phyloP scores from a whole-genome alignment of 2,329 filamentous ascomycete species.

The Cryphonectria japonica region DNA sequence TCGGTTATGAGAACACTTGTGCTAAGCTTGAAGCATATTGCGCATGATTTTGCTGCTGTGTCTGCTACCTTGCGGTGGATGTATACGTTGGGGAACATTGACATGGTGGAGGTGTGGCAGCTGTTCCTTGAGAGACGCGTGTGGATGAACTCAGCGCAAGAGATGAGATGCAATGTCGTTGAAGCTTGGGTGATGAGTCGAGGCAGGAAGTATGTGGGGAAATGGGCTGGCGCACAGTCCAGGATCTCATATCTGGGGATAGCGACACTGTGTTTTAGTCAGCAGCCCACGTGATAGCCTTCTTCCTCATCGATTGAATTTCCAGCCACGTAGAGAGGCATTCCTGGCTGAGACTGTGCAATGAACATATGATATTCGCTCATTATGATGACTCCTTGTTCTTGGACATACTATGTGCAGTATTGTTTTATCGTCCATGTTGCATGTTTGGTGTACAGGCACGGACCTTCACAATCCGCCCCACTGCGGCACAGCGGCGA shows the following conservation, averaged over 20 bases:
- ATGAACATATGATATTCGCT: not conserved
- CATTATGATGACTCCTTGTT: not conserved
- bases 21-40: constrained; percentile 88
- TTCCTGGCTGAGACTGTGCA: too few relatives aligned
- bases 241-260: not conserved
- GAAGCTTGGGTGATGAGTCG: constrained; percentile 13
- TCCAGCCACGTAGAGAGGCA: not conserved
- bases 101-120: constrained; percentile 40
- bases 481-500: not conserved
- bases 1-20: constrained; percentile 86
- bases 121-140: not conserved
- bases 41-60: constrained; percentile 79
- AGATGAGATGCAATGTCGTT: constrained; percentile 17
- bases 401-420: too few relatives aligned
- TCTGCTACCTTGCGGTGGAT: constrained; percentile 87
- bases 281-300: constrained; percentile 17
- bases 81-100: constrained; percentile 75
- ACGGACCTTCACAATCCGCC: not conserved
- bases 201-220: constrained; percentile 16
- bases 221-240: not conserved
- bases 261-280: constrained; percentile 25
- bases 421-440: not conserved
- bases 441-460: not conserved
- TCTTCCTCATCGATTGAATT: not conserved
- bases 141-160: not conserved